phyloP scores from a whole-genome alignment of 768 basidiomycete species.

The Amyloporia xantha region DNA sequence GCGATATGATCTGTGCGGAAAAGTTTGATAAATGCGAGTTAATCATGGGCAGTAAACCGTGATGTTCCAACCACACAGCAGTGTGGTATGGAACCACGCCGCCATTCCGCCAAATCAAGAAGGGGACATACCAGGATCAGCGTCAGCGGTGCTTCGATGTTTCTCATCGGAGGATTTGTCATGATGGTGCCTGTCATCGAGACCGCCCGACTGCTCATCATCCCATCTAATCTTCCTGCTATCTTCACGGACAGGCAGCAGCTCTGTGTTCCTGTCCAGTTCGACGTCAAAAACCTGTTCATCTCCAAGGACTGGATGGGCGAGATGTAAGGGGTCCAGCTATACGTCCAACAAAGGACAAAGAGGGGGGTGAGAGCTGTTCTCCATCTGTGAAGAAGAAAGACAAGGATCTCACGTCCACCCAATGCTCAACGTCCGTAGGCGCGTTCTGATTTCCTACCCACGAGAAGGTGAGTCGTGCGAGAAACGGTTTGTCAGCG shows the following conservation, averaged over 20 bases:
- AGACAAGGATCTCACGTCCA: slow-evolving; percentile 30
- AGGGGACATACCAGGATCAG: slow-evolving; percentile 13
- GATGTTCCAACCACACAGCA: too few species aligned
- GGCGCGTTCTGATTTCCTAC: slow-evolving; percentile 33
- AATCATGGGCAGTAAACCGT: too few species aligned
- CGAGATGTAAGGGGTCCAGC: slow-evolving; percentile 37
- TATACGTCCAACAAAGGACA: too few species aligned
- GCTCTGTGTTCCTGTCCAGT: slow-evolving; percentile 35
- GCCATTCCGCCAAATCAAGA: neutral
- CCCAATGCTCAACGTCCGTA: slow-evolving; percentile 45
- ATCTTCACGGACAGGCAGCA: slow-evolving; percentile 26
- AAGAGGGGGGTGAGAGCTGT: neutral
- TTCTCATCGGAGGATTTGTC: neutral
- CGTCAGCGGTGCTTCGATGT: neutral
- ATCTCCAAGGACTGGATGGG: slow-evolving; percentile 34
- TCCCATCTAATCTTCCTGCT: slow-evolving; percentile 13
- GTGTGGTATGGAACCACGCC: too few species aligned
- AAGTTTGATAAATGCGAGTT: too few species aligned
- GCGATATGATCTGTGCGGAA: slow-evolving; percentile 26
- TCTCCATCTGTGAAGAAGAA: neutral
- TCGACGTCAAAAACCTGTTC: slow-evolving; percentile 47
- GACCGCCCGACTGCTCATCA: slow-evolving; percentile 8
- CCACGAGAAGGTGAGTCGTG: slow-evolving; percentile 35
- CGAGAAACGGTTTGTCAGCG: slow-evolving; percentile 40
- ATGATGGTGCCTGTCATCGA: neutral